phyloP scores from a whole-genome alignment of 345 rosid genomes.

The Kernera saxatilis region DNA sequence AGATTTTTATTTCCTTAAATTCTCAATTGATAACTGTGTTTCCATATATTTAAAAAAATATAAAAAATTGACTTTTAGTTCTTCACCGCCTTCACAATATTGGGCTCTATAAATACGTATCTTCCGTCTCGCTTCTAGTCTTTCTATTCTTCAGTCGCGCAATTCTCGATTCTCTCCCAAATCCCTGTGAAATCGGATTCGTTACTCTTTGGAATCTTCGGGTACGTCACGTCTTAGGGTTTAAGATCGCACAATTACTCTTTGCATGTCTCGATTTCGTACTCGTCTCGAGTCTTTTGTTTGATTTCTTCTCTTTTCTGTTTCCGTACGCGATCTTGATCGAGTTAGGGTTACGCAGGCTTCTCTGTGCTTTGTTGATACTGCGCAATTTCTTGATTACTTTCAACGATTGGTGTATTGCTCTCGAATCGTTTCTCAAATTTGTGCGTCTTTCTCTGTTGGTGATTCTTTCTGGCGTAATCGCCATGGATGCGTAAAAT shows the following conservation, averaged over 20 bases:
- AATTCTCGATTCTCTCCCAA: background rate
- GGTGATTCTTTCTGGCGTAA: background rate
- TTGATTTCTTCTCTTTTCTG: background rate
- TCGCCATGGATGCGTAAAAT: background rate
- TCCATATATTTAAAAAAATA: background rate
- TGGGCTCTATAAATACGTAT: background rate
- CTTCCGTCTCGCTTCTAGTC: background rate
- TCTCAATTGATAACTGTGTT: background rate
- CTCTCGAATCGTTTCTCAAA: background rate
- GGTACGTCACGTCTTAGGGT: slow-evolving; percentile 3
- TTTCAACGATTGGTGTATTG: background rate
- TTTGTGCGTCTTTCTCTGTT: background rate
- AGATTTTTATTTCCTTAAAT: background rate
- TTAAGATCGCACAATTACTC: background rate
- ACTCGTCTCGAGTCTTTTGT: background rate
- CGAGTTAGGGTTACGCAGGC: background rate
- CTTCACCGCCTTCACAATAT: slow-evolving; percentile 1
- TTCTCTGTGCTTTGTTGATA: background rate
- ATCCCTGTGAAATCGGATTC: background rate
- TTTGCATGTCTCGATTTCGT: background rate
- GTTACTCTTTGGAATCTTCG: background rate
- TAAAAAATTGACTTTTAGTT: background rate
- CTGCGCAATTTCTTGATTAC: background rate
- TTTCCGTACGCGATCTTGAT: background rate
- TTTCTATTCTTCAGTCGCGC: background rate